These are phyloP conservation scores for Gracilariopsis chorda DNA, from an alignment of 23 red algal genomes.

Conservation along the genomic window DNA sequence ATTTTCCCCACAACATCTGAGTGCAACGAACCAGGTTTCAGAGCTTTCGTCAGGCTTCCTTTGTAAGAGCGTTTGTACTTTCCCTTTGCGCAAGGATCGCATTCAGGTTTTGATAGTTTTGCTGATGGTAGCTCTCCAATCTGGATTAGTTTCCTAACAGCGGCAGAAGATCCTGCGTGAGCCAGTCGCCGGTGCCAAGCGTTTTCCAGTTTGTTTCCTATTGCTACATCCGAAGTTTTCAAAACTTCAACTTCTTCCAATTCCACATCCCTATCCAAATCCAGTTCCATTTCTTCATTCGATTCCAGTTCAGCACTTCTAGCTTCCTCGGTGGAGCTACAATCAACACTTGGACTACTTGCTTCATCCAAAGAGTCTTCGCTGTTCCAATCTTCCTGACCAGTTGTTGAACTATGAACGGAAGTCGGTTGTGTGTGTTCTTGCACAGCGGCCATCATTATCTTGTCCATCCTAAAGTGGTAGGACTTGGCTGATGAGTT, in stretches of 20 bases:
- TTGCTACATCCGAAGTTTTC: background rate
- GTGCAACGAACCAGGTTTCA: constrained; percentile 3
- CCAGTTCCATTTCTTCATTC: background rate
- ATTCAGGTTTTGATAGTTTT: background rate
- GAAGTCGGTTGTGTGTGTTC: background rate
- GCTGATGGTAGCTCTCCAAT: background rate
- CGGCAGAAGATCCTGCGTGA: background rate
- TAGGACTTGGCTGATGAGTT: background rate
- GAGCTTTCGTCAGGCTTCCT: constrained; percentile 19
- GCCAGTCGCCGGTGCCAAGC: constrained; percentile 1
- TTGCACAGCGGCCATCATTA: background rate
- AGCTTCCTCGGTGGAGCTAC: no score
- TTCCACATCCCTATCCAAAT: background rate
- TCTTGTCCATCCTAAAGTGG: background rate
- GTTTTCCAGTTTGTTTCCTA: background rate
- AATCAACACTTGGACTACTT: background rate
- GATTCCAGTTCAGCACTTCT: no score
- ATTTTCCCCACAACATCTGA: constrained; percentile 27
- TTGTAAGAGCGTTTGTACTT: constrained; percentile 2
- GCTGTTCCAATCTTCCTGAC: background rate
- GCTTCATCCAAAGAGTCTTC: background rate
- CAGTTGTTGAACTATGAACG: background rate
- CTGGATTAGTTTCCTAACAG: background rate
- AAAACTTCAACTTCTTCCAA: background rate
- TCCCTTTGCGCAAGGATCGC: constrained; percentile 12